phyloP scores from a whole-genome alignment of 805 yeast species.

The Isabelozyma gotoi region DNA sequence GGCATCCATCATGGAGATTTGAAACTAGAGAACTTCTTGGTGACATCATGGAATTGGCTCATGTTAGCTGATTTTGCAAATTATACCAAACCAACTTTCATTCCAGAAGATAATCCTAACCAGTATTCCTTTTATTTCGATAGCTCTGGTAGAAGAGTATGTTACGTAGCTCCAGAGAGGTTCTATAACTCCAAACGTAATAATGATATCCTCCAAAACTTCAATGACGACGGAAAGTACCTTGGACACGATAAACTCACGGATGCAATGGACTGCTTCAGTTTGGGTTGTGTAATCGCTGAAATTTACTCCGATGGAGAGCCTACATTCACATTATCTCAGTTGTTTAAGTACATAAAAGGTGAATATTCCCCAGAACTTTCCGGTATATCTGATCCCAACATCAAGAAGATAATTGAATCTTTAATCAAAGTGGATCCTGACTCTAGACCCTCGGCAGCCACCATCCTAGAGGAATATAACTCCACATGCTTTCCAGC shows the following conservation, averaged over 20 bases:
- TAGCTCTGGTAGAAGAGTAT: constrained; percentile 79
- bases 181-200: constrained; percentile 44
- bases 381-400: constrained; percentile 49
- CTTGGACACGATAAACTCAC: constrained; percentile 38
- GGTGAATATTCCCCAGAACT: constrained; percentile 67
- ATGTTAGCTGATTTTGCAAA: constrained; percentile 80
- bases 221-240: constrained; percentile 21
- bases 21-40: constrained; percentile 83
- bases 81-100: constrained; percentile 69
- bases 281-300: constrained; percentile 85
- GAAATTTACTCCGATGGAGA: constrained; percentile 86
- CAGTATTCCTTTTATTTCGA: constrained; percentile 91
- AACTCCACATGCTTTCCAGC: constrained; percentile 59
- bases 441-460: constrained; percentile 52
- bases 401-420: constrained; percentile 53
- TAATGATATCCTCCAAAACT: constrained; percentile 16
- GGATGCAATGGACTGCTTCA: constrained; percentile 72
- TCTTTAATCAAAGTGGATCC: constrained; percentile 72
- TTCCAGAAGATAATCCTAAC: constrained; percentile 93
- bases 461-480: constrained; percentile 50
- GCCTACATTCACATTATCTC: constrained; percentile 83
- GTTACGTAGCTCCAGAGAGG: constrained; percentile 94
- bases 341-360: constrained; percentile 76
- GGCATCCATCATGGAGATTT: constrained; percentile 84
- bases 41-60: constrained; percentile 88